Evolutionary conservation across 169 alveolate genomes (phyloP).

Genomic region (Plasmodium fragile): DNA sequence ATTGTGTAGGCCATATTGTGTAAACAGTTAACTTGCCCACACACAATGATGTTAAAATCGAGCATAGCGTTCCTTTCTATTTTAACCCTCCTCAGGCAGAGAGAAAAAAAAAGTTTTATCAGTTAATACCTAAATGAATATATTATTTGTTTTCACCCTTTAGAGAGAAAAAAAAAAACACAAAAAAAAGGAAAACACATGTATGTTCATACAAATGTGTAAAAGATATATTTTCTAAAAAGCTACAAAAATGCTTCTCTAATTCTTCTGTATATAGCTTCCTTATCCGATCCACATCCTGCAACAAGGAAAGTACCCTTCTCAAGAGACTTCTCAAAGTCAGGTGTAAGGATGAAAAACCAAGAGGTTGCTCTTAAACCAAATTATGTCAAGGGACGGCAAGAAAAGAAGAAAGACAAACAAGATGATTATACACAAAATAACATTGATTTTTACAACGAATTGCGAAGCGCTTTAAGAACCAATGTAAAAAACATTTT

Average conservation of each 20-base stretch:
- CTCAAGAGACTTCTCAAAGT: not conserved
- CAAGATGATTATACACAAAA: not conserved
- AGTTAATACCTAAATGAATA: not conserved
- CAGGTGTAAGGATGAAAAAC: not conserved
- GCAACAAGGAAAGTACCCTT: not conserved
- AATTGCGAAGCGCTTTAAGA: not conserved
- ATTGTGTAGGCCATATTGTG: not conserved
- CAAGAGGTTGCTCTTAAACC: not conserved
- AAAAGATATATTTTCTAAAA: not conserved
- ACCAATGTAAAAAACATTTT: not conserved
- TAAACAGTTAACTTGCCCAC: not conserved
- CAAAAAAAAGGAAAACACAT: not conserved
- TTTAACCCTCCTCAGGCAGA: slow-evolving; percentile 2
- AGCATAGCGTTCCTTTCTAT: not conserved
- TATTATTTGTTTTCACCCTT: not conserved
- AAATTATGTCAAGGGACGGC: not conserved
- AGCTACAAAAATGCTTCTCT: not conserved
- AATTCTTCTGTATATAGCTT: not conserved
- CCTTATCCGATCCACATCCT: not conserved
- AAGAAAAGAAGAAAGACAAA: not conserved
- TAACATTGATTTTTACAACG: not conserved
- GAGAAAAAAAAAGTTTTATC: not conserved
- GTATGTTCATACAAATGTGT: not conserved
- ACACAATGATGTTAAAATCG: slow-evolving; percentile 1
- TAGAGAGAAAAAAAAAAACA: not conserved